phyloP scores from a whole-genome alignment of 2,329 filamentous ascomycete genomes.

The Zymoseptoria pseudotritici region DNA sequence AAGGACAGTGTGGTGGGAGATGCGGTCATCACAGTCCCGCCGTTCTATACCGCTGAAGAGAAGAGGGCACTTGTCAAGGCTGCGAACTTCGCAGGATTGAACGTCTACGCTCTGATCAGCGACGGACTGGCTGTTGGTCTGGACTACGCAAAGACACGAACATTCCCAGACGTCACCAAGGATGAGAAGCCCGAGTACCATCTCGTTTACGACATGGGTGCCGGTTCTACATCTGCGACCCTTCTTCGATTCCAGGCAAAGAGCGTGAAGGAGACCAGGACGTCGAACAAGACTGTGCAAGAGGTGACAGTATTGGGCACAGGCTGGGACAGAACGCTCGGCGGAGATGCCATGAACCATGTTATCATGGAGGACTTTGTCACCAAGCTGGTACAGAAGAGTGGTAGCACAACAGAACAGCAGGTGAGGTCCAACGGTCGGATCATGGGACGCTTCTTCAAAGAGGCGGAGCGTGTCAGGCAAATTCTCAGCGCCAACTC shows the following conservation, averaged over 20 bases:
- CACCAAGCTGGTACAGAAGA: constrained; percentile 62
- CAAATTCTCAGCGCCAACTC: constrained; percentile 91
- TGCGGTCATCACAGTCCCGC: constrained; percentile 78
- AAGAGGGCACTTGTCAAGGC: constrained; percentile 78
- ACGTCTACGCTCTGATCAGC: constrained; percentile 74
- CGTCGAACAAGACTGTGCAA: constrained; percentile 93
- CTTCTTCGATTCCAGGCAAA: constrained; percentile 83
- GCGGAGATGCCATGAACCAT: constrained; percentile 81
- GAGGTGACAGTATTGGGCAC: constrained; percentile 83
- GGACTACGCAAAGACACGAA: constrained; percentile 88
- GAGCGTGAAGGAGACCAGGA: constrained; percentile 82
- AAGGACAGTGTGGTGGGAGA: constrained; percentile 67
- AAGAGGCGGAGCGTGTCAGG: constrained; percentile 78
- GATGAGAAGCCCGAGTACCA: constrained; percentile 85
- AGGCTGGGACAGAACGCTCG: constrained; percentile 83
- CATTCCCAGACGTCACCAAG: constrained; percentile 76
- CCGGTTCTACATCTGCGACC: constrained; percentile 85
- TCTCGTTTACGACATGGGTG: constrained; percentile 95
- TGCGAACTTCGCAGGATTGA: constrained; percentile 79
- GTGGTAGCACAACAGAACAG: constrained; percentile 53
- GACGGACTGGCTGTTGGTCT: constrained; percentile 88
- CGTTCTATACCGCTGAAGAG: constrained; percentile 86
- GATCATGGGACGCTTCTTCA: constrained; percentile 81
- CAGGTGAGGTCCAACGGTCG: constrained; percentile 69
- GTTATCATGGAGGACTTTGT: constrained; percentile 88